These are phyloP conservation scores for Diaporthe citrichinensis DNA, from an alignment of 2,329 filamentous ascomycete genomes.

Conservation along the genomic window DNA sequence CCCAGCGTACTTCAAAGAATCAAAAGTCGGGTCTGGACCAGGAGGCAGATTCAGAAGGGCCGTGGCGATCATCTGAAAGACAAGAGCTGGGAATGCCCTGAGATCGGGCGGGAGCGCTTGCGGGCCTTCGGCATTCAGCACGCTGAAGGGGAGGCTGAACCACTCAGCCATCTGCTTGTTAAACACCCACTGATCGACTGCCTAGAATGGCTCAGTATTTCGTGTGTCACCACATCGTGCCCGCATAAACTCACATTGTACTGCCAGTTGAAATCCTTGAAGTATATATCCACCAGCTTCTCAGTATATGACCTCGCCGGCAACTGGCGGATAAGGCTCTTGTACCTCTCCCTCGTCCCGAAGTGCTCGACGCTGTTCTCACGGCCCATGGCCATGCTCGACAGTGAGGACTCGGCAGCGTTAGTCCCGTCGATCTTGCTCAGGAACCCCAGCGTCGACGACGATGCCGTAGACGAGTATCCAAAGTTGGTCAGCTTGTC, in stretches of 20 bases:
- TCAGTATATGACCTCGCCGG: constrained; percentile 69
- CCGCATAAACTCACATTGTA: constrained; percentile 53
- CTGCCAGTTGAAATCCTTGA: constrained; percentile 71
- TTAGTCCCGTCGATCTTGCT: constrained; percentile 66
- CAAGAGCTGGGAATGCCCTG: constrained; percentile 69
- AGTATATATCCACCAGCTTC: constrained; percentile 67
- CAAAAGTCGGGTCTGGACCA: constrained; percentile 63
- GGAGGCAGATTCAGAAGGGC: constrained; percentile 67
- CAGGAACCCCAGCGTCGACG: constrained; percentile 66
- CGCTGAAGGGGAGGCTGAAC: constrained; percentile 66
- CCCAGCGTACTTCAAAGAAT: constrained; percentile 70
- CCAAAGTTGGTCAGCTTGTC: constrained; percentile 65
- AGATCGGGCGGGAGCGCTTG: constrained; percentile 65
- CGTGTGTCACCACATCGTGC: neutral
- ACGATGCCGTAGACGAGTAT: constrained; percentile 65
- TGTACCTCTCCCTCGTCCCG: constrained; percentile 69
- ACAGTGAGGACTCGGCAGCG: constrained; percentile 44
- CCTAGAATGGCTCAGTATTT: constrained; percentile 48
- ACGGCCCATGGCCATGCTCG: constrained; percentile 50
- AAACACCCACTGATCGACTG: constrained; percentile 68
- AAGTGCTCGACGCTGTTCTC: constrained; percentile 54
- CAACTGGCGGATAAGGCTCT: constrained; percentile 69
- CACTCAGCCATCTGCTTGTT: constrained; percentile 66
- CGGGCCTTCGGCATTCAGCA: constrained; percentile 64
- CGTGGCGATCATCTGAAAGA: constrained; percentile 71